These are phyloP conservation scores for Blastobotrys ciferrii DNA, from an alignment of 1,139 yeast genomes.

Conservation along the genomic window DNA sequence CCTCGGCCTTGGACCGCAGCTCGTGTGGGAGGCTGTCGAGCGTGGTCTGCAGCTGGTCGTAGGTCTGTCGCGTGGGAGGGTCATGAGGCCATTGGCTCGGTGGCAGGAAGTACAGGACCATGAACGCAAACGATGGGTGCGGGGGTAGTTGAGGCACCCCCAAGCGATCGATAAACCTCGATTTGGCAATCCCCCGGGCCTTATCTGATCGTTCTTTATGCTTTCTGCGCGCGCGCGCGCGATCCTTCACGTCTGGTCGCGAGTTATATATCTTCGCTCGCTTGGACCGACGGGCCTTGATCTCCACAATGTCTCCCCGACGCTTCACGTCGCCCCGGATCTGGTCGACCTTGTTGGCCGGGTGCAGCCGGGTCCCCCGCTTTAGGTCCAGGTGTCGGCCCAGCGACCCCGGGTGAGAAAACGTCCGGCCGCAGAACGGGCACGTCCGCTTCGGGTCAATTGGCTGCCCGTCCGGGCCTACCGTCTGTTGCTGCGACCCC, in stretches of 20 bases:
- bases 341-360: constrained; percentile 43
- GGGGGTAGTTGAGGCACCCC: constrained; percentile 43
- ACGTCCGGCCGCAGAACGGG: constrained; percentile 47
- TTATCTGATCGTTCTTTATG: constrained; percentile 38
- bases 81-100: constrained; percentile 50
- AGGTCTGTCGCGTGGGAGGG: constrained; percentile 47
- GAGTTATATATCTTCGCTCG: constrained; percentile 46
- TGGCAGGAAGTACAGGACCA: constrained; percentile 46
- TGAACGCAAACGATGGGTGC: constrained; percentile 47
- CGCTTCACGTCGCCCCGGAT: constrained; percentile 48
- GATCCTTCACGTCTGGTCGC: constrained; percentile 45
- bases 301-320: constrained; percentile 46
- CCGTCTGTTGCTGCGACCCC: constrained; percentile 1
- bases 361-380: constrained; percentile 47
- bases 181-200: constrained; percentile 38
- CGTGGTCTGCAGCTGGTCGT: constrained; percentile 32
- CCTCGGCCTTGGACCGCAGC: constrained; percentile 34
- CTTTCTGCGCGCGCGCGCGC: constrained; percentile 42
- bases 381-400: constrained; percentile 52
- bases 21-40: constrained; percentile 24
- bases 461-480: background rate
- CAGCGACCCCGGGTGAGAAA: constrained; percentile 52
- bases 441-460: constrained; percentile 42
- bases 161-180: constrained; percentile 38
- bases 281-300: constrained; percentile 41